Evolutionary conservation across 2,329 filamentous ascomycete genomes (phyloP).

Genomic region (Fusarium avenaceum): DNA sequence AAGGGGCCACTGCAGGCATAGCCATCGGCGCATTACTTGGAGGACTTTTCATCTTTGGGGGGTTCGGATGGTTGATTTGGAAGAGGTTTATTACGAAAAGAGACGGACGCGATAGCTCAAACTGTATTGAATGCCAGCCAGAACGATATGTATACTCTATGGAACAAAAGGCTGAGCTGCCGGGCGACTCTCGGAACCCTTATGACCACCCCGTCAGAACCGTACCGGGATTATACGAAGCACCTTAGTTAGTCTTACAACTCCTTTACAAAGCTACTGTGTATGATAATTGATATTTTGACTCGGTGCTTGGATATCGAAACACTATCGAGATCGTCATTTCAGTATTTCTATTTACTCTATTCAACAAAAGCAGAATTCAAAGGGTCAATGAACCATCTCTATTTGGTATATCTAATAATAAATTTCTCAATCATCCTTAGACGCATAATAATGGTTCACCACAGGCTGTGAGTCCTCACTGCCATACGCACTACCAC

Average conservation of each 20-base stretch:
- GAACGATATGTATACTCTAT: background rate
- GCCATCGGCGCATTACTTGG: background rate
- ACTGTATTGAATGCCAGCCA: background rate
- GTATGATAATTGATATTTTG: no score
- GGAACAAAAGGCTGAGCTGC: background rate
- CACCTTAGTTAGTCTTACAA: background rate
- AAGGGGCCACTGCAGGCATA: background rate
- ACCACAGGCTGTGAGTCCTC: slow-evolving; percentile 16
- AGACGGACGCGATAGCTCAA: background rate
- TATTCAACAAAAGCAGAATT: no score
- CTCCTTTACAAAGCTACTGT: no score
- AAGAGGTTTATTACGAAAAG: background rate
- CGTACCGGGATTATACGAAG: background rate
- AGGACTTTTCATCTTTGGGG: background rate
- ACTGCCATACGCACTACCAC: slow-evolving; percentile 62
- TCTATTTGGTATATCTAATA: no score
- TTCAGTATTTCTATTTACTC: no score
- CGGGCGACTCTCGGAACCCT: background rate
- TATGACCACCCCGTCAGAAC: background rate
- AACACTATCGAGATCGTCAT: no score
- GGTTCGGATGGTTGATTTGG: background rate
- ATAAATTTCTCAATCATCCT: background rate
- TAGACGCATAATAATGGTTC: slow-evolving; percentile 26
- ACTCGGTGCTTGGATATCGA: no score
- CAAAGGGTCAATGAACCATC: no score